Evolutionary conservation across 306 rosid genomes (phyloP).

Genomic region (Pterocarpus santalinus): DNA sequence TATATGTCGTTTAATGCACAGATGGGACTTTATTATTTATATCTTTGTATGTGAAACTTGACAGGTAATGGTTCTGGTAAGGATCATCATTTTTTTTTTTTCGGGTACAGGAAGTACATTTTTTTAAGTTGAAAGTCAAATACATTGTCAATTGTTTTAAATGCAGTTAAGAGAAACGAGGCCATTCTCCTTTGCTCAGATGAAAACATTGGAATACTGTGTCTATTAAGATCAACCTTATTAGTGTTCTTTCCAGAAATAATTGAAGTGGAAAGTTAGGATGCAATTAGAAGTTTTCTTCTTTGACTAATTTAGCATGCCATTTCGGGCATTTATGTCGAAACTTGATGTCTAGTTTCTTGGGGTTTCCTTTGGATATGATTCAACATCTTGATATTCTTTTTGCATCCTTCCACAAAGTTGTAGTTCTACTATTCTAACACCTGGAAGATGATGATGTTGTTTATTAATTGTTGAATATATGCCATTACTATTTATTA

Average conservation of each 20-base stretch:
- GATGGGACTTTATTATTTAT: not conserved
- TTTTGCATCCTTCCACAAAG: not conserved
- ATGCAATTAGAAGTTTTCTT: not conserved
- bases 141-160: not conserved
- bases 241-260: no score
- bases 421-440: not conserved
- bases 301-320: not conserved
- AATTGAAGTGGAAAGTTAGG: not conserved
- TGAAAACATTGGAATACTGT: not conserved
- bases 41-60: no score
- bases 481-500: not conserved
- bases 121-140: not conserved
- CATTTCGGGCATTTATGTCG: not conserved
- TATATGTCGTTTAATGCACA: not conserved
- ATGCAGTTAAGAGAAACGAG: not conserved
- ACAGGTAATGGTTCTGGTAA: no score
- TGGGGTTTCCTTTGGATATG: not conserved
- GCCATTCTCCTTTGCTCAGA: not conserved
- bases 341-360: not conserved
- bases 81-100: no score
- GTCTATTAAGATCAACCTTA: no score
- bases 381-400: not conserved
- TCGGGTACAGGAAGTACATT: not conserved
- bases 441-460: not conserved
- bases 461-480: slow-evolving; percentile 11